Percentiles rank a stretch among this genome's conserved stretches.
These are phyloP conservation scores for Kernera saxatilis DNA, from an alignment of 345 rosid genomes.

Conservation along the genomic window DNA sequence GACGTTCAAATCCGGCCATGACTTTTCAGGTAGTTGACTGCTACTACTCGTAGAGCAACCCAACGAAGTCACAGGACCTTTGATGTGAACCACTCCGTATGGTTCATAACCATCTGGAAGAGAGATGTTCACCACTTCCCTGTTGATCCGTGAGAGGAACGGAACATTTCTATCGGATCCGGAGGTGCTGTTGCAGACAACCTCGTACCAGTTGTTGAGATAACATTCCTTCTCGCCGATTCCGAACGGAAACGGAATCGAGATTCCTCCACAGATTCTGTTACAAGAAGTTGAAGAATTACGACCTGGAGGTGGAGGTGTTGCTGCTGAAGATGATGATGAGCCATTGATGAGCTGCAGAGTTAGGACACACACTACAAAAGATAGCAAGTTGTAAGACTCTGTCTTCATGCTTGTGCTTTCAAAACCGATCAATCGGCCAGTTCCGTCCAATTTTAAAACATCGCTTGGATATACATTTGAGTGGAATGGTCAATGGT, in stretches of 20 bases:
- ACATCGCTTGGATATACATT: not conserved
- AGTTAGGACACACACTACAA: not conserved
- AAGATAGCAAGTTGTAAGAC: not conserved
- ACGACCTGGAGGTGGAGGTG: not conserved
- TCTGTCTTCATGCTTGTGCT: not conserved
- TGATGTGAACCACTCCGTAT: conserved; percentile 22
- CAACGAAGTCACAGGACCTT: conserved; percentile 25
- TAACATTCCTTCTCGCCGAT: conserved; percentile 27
- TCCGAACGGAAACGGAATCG: conserved; percentile 23
- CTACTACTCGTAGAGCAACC: conserved; percentile 10
- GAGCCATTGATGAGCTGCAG: conserved; percentile 13
- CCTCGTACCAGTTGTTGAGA: conserved; percentile 3
- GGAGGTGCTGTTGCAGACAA: conserved; percentile 18
- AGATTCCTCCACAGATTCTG: conserved; percentile 9
- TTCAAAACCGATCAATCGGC: not conserved
- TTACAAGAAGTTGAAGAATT: conserved; percentile 12
- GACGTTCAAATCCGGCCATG: conserved; percentile 4
- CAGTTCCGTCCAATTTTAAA: not conserved
- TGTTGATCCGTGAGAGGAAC: not conserved
- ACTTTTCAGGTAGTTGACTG: not conserved
- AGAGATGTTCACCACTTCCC: conserved; percentile 27
- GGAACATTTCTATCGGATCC: not conserved
- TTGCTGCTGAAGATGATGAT: not conserved
- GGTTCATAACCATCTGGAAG: not conserved
- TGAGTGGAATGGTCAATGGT: not conserved